Percentiles rank a stretch among this genome's conserved stretches.
Evolutionary conservation across 331 rosid genomes (phyloP).

Genomic region (Rhamnella rubrinervis): DNA sequence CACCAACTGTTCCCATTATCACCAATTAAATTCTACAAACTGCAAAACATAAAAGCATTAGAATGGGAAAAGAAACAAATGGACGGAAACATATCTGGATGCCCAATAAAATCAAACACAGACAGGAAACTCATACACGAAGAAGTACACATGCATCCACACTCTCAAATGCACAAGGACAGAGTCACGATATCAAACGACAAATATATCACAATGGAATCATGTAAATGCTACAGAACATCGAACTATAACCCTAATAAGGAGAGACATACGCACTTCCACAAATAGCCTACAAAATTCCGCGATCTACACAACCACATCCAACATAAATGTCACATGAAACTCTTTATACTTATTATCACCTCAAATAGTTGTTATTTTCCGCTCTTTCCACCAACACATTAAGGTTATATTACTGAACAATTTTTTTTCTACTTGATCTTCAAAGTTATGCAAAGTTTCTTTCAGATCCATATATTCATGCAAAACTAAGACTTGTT

Average conservation of each 20-base stretch:
- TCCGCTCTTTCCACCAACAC: neutral
- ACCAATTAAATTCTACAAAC: slow-evolving; percentile 35
- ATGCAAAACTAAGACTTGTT: neutral
- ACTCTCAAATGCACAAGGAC: neutral
- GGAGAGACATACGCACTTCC: neutral
- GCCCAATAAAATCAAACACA: neutral
- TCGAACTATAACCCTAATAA: neutral
- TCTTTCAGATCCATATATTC: neutral
- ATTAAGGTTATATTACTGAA: neutral
- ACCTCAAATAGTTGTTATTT: neutral
- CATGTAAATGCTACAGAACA: slow-evolving; percentile 3
- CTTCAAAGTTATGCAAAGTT: neutral
- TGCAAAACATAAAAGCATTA: slow-evolving; percentile 21
- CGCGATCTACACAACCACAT: slow-evolving; percentile 1
- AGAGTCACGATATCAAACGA: neutral
- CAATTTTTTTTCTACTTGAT: slow-evolving; percentile 1
- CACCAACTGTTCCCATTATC: slow-evolving; percentile 73
- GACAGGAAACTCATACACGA: neutral
- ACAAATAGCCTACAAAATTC: neutral
- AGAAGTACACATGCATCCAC: neutral
- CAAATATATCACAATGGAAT: neutral
- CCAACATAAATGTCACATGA: neutral
- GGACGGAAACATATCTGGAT: neutral
- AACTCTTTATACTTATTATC: neutral
- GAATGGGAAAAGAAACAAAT: neutral